These are phyloP conservation scores for Plectosphaerella plurivora DNA, from an alignment of 2,329 filamentous ascomycete species.

Conservation along the genomic window DNA sequence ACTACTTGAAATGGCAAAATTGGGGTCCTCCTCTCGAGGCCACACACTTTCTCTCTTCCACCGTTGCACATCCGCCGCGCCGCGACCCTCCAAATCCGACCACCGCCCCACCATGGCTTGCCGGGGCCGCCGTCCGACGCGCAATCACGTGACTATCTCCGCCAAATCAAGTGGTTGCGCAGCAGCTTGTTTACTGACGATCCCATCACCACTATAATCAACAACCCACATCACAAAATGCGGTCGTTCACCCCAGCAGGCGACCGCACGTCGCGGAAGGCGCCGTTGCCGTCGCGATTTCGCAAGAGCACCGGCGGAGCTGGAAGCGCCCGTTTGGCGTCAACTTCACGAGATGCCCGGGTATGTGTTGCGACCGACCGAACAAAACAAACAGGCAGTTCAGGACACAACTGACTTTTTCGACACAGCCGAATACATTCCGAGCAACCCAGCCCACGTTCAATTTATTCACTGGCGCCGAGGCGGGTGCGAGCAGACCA, in stretches of 20 bases:
- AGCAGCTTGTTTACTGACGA: slow-evolving; percentile 3
- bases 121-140: background rate
- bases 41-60: too few species aligned
- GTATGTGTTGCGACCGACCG: slow-evolving; percentile 23
- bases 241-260: slow-evolving; percentile 17
- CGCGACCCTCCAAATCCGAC: too few species aligned
- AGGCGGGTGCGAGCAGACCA: slow-evolving; percentile 30
- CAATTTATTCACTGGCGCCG: slow-evolving; percentile 54
- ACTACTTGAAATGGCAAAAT: too few species aligned
- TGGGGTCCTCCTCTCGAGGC: too few species aligned
- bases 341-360: slow-evolving; percentile 30
- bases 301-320: slow-evolving; percentile 31
- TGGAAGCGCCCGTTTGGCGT: slow-evolving; percentile 28
- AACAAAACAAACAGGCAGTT: slow-evolving; percentile 4
- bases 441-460: slow-evolving; percentile 52
- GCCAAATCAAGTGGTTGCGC: slow-evolving; percentile 1
- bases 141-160: background rate
- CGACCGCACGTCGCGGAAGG: slow-evolving; percentile 23
- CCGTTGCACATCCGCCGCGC: too few species aligned
- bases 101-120: too few species aligned
- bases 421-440: slow-evolving; percentile 37
- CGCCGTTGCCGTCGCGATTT: slow-evolving; percentile 24
- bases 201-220: slow-evolving; percentile 7
- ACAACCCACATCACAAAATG: slow-evolving; percentile 20
- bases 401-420: background rate